Percentiles rank a stretch among this genome's conserved stretches.
phyloP scores from a whole-genome alignment of 75 land plant species.

The Picea glauca region DNA sequence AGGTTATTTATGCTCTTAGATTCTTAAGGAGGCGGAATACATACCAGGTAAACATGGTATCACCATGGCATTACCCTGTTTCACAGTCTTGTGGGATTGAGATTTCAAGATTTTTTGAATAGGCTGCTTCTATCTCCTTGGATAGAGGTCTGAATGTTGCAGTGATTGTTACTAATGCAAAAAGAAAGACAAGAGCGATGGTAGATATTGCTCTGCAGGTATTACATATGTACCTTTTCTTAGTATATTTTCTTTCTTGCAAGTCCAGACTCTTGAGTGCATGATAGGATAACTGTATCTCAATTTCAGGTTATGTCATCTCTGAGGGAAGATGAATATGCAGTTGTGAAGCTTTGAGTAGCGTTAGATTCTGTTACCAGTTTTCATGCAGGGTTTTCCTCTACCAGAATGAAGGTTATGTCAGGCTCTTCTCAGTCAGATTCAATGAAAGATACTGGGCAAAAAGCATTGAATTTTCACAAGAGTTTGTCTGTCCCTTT shows the following conservation, averaged over 20 bases:
- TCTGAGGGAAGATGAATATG: no score
- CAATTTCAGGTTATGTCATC: no score
- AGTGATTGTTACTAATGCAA: constrained; percentile 67
- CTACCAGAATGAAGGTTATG: no score
- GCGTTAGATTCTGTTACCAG: no score
- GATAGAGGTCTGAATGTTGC: constrained; percentile 11
- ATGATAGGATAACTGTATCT: no score
- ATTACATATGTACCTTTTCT: not conserved
- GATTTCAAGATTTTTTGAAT: not conserved
- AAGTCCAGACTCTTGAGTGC: no score
- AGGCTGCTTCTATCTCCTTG: not conserved
- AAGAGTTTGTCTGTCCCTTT: no score
- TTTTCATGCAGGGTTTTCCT: no score
- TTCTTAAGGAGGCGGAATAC: constrained; percentile 33
- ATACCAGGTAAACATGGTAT: constrained; percentile 34
- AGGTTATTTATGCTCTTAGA: not conserved
- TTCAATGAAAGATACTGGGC: no score
- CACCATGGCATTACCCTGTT: constrained; percentile 20
- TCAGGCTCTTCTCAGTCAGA: no score
- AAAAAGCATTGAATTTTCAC: no score
- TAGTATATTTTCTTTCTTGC: not conserved
- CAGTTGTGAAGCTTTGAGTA: no score
- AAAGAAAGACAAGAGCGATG: constrained; percentile 65
- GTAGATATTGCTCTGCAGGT: constrained; percentile 84
- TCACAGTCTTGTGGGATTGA: not conserved